A percentile compares a stretch with the other conserved stretches of the same genome.
Evolutionary conservation across 179 eudicot genomes (phyloP).

Genomic region (Heliamphora pulchella): DNA sequence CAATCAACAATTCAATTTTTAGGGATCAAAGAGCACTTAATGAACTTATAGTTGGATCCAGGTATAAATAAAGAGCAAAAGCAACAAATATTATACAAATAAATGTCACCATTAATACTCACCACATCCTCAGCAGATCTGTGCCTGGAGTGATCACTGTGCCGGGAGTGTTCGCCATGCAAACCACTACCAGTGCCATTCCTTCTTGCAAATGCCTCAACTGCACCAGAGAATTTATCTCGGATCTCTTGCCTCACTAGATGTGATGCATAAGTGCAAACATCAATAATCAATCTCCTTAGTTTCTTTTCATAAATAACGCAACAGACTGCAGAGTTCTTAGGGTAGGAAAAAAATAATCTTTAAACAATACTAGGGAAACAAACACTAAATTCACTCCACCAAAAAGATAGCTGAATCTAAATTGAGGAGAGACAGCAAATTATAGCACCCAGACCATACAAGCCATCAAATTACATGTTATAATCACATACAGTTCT

Average conservation of each 20-base stretch:
- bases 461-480: background rate
- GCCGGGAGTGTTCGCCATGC: conserved; percentile 37
- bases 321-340: background rate
- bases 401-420: background rate
- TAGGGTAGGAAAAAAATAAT: background rate
- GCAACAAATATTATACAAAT: background rate
- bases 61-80: conserved; percentile 1
- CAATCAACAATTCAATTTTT: background rate
- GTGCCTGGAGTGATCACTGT: conserved; percentile 35
- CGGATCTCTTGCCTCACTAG: conserved; percentile 61
- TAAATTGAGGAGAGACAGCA: background rate
- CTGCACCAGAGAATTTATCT: conserved; percentile 68
- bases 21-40: background rate
- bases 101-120: conserved; percentile 1
- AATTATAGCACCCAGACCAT: background rate
- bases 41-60: background rate
- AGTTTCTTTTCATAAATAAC: background rate
- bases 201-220: conserved; percentile 63
- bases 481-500: background rate
- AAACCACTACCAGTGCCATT: conserved; percentile 46
- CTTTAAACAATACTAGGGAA: background rate
- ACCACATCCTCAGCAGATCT: conserved; percentile 69
- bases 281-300: background rate
- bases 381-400: background rate
- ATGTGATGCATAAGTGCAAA: background rate